phyloP scores from a whole-genome alignment of 495 filamentous ascomycete genomes.

The Alectoria sarmentosa region DNA sequence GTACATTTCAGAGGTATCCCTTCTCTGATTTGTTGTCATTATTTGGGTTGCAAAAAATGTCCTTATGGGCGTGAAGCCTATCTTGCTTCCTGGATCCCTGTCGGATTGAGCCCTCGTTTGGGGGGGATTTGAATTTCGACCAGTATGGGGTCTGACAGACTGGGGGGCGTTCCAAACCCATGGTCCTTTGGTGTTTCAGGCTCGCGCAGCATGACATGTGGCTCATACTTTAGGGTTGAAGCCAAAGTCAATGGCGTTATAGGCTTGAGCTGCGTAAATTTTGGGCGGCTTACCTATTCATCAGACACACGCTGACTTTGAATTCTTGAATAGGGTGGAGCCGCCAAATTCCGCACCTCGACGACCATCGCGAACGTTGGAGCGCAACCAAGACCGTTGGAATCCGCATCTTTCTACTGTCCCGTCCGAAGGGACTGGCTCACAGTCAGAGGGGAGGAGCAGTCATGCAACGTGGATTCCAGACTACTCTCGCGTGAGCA shows the following conservation, averaged over 20 bases:
- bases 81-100: background rate
- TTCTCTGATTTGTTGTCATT: background rate
- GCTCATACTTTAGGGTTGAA: background rate
- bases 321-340: conserved; percentile 27
- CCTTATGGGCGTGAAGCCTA: background rate
- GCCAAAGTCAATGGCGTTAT: background rate
- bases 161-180: background rate
- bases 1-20: background rate
- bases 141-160: background rate
- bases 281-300: background rate
- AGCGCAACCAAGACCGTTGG: conserved; percentile 48
- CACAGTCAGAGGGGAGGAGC: conserved; percentile 29
- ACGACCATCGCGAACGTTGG: conserved; percentile 30
- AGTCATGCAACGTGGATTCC: conserved; percentile 23
- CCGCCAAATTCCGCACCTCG: conserved; percentile 27
- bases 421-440: conserved; percentile 51
- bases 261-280: background rate
- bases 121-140: background rate
- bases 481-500: conserved; percentile 24
- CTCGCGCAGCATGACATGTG: background rate
- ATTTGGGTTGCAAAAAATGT: background rate
- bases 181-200: background rate
- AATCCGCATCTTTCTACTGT: conserved; percentile 71
- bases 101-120: background rate
- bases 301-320: background rate